Percentiles rank a stretch among this genome's conserved stretches.
Conservation (phyloP, 192 early-diverging fungal species). For the Backusella psychrophila region DNA sequence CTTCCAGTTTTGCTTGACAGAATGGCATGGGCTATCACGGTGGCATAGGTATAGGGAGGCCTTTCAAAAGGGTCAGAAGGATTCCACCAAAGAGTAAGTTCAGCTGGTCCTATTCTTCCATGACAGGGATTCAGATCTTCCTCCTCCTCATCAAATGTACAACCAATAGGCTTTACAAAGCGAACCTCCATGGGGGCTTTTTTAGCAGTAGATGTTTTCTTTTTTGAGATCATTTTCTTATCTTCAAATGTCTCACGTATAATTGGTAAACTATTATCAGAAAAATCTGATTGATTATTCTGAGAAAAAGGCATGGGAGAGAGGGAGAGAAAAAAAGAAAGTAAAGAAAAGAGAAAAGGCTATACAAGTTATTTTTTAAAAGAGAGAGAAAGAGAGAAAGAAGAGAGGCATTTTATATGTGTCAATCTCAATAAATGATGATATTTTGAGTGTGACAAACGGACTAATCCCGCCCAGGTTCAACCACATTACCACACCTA, state of each 20-base stretch:
- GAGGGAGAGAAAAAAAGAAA: not conserved
- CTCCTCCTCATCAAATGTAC: not conserved
- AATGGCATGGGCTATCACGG: slow-evolving; percentile 78
- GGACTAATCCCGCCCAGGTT: not conserved
- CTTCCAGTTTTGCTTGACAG: slow-evolving; percentile 45
- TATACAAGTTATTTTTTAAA: not conserved
- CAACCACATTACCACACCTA: not conserved
- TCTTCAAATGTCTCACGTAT: slow-evolving; percentile 1
- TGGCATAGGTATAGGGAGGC: slow-evolving; percentile 78
- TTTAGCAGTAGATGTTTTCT: not conserved
- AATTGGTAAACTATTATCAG: not conserved
- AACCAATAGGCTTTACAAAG: not conserved
- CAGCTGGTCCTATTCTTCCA: not conserved
- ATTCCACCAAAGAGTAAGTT: slow-evolving; percentile 20
- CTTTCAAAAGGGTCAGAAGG: slow-evolving; percentile 15
- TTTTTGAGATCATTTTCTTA: not conserved
- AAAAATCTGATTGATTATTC: not conserved
- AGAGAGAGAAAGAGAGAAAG: not conserved
- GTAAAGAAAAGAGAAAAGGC: not conserved
- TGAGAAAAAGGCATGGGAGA: not conserved
- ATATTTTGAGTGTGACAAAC: not conserved
- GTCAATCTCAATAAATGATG: not conserved
- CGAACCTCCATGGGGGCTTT: not conserved
- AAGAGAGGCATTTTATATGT: not conserved
- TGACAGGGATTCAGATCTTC: not conserved